phyloP scores from a whole-genome alignment of 768 basidiomycete genomes.

The Lactarius indigo region DNA sequence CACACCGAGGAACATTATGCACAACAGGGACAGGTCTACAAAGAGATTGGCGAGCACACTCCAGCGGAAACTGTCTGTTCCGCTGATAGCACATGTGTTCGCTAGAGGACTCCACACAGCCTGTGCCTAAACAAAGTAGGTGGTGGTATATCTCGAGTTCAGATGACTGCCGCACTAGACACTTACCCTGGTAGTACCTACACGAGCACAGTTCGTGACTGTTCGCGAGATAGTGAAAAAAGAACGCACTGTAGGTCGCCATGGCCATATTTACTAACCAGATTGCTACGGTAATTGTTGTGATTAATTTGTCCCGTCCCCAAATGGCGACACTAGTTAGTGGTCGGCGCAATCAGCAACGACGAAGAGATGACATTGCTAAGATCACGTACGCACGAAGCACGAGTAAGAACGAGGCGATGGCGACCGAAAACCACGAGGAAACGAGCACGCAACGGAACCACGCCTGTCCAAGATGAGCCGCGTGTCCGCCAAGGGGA shows the following conservation, averaged over 20 bases:
- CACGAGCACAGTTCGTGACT: neutral
- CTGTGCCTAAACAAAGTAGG: neutral
- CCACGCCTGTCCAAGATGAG: constrained; percentile 15
- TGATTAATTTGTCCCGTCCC: constrained; percentile 14
- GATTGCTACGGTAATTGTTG: neutral
- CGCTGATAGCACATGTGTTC: constrained; percentile 3
- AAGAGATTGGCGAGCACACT: constrained; percentile 19
- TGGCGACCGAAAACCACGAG: constrained; percentile 20
- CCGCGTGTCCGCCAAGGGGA: neutral
- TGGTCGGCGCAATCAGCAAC: neutral
- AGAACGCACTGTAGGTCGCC: constrained; percentile 16
- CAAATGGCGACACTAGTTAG: constrained; percentile 21
- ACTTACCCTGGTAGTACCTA: constrained; percentile 16
- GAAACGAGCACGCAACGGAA: constrained; percentile 11
- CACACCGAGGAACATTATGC: constrained; percentile 23
- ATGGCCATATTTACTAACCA: constrained; percentile 11
- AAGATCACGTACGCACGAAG: constrained; percentile 21
- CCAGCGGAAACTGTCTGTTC: constrained; percentile 21
- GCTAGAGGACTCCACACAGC: constrained; percentile 3
- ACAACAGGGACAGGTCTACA: constrained; percentile 19
- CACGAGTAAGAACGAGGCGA: constrained; percentile 22
- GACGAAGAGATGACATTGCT: too few relatives aligned
- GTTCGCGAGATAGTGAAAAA: neutral
- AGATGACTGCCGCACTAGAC: too few relatives aligned
- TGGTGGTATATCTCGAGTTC: neutral